Evolutionary conservation across 768 basidiomycete species (phyloP), one percentile per base, ranked within the genome.

Genomic region (Phylloporus arenicola): DNA sequence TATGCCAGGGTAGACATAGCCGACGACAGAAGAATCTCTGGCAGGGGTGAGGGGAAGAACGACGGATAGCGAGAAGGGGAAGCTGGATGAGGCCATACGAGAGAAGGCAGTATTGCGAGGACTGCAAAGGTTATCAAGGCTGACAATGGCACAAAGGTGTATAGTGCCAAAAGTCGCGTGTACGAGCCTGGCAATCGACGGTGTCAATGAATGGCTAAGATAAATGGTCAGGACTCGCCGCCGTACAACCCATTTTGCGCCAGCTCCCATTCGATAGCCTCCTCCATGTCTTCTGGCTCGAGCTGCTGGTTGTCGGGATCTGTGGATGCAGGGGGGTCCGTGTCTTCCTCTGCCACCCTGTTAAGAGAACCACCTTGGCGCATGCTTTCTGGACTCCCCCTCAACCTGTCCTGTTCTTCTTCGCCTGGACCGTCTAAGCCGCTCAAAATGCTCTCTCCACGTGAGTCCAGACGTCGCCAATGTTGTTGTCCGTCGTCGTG

Each of bases 21-120:
- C 16, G 74, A 72, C 0, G 86, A 78, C 39, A 80, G 68, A 47
- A 86, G 59, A 16, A 88, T 57, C 64, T 89, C 86, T 11, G 84
- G 81, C 16, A 87, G 57, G 1, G 87, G 86, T 25, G 75, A 79
- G 3, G 80, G 81, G 58, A 85, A 76, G 62, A 72, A 71, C 1
- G 72, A 69, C 1, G 72, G 64, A 39, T 80, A 79, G 9, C 69
- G 75, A 39, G 72, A 75, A 10, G 63, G 62, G 12, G 59, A 52
- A 35, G 57, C 56, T 24, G 68, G 56, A 17, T 62, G 58, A 13
- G 73, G 75, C 69, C 82, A 85, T 20, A 75, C 67, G 33, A 80
- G 50, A 24, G 57, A 47, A 0, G 83, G 84, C 3, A 83, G 65
- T 6, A 71, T 40, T 1, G 80, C 79, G 24, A 86, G 71, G 34